Evolutionary conservation across 192 early-diverging fungal genomes (phyloP), one percentile per base, ranked within the genome.

Genomic region (Coemansia erecta): DNA sequence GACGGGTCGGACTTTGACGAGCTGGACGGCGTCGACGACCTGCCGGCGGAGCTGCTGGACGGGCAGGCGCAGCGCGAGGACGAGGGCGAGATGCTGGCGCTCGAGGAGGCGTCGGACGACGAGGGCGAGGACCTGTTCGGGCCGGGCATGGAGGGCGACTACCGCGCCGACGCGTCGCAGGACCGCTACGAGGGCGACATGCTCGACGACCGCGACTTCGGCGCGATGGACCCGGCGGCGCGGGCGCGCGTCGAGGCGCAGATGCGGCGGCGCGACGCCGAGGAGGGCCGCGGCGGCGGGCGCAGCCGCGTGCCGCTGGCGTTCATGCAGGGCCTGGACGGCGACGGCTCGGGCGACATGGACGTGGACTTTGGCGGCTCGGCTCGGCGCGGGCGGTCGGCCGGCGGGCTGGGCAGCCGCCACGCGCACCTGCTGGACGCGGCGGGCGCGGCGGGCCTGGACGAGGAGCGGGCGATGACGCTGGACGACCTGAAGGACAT

Each of bases 41-140:
- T 67, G 28, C 77, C 74, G 0, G 74, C 54, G 19, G 57, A 50
- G 8, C 61, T 77, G 44, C 64, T 64, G 15, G 70, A 73, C 17
- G 61, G 53, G 11, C 45, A 64, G 42, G 4, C 7, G 28, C 43
- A 37, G 62, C 61, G 59, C 23, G 73, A 77, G 21, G 66, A 75
- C 12, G 80, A 79, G 47, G 80, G 64, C 23, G 73, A 75, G 61
- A 51, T 71, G 50, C 56, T 79, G 35, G 65, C 68, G 11, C 53
- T 64, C 12, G 63, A 71, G 17, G 86, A 90, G 24, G 47, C 47
- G 21, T 49, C 47, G 0, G 89, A 90, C 14, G 89, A 84, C 23
- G 86, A 92, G 50, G 97, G 94, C 13, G 93, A 94, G 66, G 93
- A 98, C 78, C 80, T 98, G 63, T 94, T 93, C 81, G 91, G 88